Evolutionary conservation across 2,329 filamentous ascomycete genomes (phyloP), one percentile per base, ranked within the genome.

Genomic region (Claviceps purpurea): DNA sequence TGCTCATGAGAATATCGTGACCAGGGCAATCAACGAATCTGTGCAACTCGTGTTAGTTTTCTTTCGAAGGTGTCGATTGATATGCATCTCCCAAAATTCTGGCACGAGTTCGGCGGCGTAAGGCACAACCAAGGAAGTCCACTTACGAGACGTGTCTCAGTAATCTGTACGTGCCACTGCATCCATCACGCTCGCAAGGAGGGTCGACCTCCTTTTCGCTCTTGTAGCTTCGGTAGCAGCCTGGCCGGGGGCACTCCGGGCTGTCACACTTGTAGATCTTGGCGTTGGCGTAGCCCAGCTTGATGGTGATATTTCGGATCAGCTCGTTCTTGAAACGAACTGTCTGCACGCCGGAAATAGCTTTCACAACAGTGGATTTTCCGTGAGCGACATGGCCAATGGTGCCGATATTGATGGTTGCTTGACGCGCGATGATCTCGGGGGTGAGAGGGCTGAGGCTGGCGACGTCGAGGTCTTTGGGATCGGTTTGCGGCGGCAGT

Each of bases 1-100:
- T 98, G 73, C 91, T 97, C 93, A 98, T 98, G 70, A 98, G 90
- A 89, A 98, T 98, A 74, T 98, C 93, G 87, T 98, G 93, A 71
- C 93, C 93, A 53, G 93, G 93, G 78, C 93, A 97, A 72, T 97
- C 93, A 61, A 97, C 93, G 69, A 97, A 98, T 16, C 88, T 39
- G n/a, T 26, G 13, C 18, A 48, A 18, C 22, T 47, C 46, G 22
- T 44, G 50, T 62, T 51, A 64, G 59, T 48, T 37, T 16, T 10
- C 10, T 37, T 16, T 37, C 30, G 10, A 34, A 34, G 10, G 4
- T 34, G 30, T 34, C 1, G 30, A 34, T 34, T 34, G 10, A 34
- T 34, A 34, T 34, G 10, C 1, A 4, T 30, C 26, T 30, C 26
- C 26, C 26, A 30, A 2, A 30, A 11, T 30, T 30, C 26, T 30